Percentiles rank a stretch among this genome's conserved stretches.
phyloP scores from a whole-genome alignment of 306 rosid genomes.

The Acacia acuminata region DNA sequence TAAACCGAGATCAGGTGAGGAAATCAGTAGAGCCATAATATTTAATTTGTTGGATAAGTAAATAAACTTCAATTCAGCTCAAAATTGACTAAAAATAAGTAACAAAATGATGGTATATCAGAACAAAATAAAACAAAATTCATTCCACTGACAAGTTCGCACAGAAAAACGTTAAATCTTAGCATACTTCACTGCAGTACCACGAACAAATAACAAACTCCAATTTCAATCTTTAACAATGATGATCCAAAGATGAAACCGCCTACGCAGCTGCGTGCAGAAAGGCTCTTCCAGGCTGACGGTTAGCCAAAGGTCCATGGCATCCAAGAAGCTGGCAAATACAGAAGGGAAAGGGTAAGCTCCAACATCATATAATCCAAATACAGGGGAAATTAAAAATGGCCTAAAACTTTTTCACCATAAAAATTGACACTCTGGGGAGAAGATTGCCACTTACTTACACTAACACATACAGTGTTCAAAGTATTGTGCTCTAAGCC shows the following conservation, averaged over 20 bases:
- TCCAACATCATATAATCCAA: neutral
- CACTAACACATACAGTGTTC: neutral
- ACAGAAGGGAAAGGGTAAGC: neutral
- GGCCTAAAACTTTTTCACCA: neutral
- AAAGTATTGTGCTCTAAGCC: neutral
- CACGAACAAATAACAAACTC: conserved; percentile 16
- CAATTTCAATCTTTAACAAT: neutral
- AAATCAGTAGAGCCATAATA: neutral
- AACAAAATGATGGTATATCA: neutral
- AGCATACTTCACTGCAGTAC: conserved; percentile 11
- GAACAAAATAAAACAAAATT: conserved; percentile 13
- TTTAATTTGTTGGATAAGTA: neutral
- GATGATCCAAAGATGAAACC: neutral
- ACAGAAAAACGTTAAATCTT: neutral
- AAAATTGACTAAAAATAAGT: neutral
- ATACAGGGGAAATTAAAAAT: neutral
- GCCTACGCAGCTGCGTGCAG: conserved; percentile 35
- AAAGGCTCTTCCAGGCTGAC: conserved; percentile 63
- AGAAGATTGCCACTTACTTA: neutral
- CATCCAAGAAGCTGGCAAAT: conserved; percentile 75
- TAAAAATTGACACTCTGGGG: neutral
- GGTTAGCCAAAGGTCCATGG: conserved; percentile 67
- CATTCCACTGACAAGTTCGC: conserved; percentile 15
- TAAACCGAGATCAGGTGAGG: neutral
- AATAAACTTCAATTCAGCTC: neutral